Base-by-base conservation (phyloP, 164 flowering plant genomes). In the Paratinospora sagittata region DNA sequence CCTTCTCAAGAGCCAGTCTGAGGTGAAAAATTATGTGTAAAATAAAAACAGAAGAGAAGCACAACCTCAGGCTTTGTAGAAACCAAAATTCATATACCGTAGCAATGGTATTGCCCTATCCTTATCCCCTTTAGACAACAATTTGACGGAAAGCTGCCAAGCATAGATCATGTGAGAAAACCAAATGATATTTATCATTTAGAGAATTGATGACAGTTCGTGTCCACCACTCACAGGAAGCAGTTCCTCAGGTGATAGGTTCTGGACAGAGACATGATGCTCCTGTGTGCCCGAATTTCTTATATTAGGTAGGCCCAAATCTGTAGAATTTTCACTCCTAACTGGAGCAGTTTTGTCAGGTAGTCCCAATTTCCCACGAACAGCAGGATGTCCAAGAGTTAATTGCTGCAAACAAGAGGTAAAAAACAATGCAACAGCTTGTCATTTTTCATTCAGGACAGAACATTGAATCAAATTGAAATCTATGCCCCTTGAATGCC, bases 1-100 rank as follows among this genome's bases (percentile, higher is more conserved):
- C 96, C 79, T 91, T 91, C 52, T 84, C 77, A 74, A 89, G 84
- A 61, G 98, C 99, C 72, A 87, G 58, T 73, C 99, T 93, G 83
- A 14, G 73, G 77, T 5, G 65, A 72, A 72, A 13, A 26, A 68
- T 27, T 65, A 49, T 24, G 36, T 52, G 65, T 68, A 21, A 10
- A 76, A 64, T 4, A 69, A 67, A 45, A 65, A 14, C 63, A 6
- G n/a, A 45, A 68, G 2, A 19, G 43, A 27, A 70, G 13, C 27
- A 52, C 13, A 47, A 52, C n/a, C 34, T 24, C 10, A 13, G 9
- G 16, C 62, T 12, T 30, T 6, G 9, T 34, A 12, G 3, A 47
- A 65, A 39, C 34, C 14, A 66, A 33, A 62, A 24, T 68, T 61
- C 60, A 70, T 74, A 34, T 73, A 92, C 98, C 82, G 75, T 68